phyloP scores from a whole-genome alignment of 495 filamentous ascomycete species.

The Saxophila tyrrhenica region DNA sequence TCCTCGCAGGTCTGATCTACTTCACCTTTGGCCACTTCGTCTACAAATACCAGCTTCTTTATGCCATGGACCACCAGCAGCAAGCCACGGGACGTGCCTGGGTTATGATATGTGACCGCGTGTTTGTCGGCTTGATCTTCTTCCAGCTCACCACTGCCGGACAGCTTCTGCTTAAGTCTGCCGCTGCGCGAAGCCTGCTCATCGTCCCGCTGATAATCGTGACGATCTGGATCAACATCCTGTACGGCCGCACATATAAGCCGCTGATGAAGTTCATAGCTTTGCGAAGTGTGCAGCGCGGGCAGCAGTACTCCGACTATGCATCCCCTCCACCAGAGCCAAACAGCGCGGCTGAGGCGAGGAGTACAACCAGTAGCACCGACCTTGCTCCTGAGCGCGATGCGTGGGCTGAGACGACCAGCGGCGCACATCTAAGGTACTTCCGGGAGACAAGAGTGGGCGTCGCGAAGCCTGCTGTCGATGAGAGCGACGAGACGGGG shows the following conservation, averaged over 20 bases:
- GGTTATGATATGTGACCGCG: slow-evolving; percentile 86
- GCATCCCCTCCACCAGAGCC: background rate
- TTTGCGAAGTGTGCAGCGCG: slow-evolving; percentile 63
- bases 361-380: slow-evolving; percentile 29
- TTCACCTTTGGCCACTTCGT: slow-evolving; percentile 84
- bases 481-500: slow-evolving; percentile 56
- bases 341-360: slow-evolving; percentile 21
- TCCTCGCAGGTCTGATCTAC: slow-evolving; percentile 74
- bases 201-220: slow-evolving; percentile 63
- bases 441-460: slow-evolving; percentile 11
- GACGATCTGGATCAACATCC: slow-evolving; percentile 77
- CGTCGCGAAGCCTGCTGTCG: slow-evolving; percentile 41
- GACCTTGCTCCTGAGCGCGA: slow-evolving; percentile 24
- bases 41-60: slow-evolving; percentile 96
- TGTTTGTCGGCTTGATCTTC: slow-evolving; percentile 70
- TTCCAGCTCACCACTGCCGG: slow-evolving; percentile 90
- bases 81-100: slow-evolving; percentile 90
- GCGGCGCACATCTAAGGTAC: background rate
- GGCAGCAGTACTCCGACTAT: slow-evolving; percentile 30
- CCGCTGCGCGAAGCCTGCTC: slow-evolving; percentile 57
- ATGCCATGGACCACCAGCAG: slow-evolving; percentile 95
- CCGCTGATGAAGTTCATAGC: slow-evolving; percentile 88
- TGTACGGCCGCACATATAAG: slow-evolving; percentile 62
- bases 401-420: slow-evolving; percentile 13
- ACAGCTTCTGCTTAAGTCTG: slow-evolving; percentile 61